phyloP scores from a whole-genome alignment of 257 asterid genomes.

The Salvia hispanica region DNA sequence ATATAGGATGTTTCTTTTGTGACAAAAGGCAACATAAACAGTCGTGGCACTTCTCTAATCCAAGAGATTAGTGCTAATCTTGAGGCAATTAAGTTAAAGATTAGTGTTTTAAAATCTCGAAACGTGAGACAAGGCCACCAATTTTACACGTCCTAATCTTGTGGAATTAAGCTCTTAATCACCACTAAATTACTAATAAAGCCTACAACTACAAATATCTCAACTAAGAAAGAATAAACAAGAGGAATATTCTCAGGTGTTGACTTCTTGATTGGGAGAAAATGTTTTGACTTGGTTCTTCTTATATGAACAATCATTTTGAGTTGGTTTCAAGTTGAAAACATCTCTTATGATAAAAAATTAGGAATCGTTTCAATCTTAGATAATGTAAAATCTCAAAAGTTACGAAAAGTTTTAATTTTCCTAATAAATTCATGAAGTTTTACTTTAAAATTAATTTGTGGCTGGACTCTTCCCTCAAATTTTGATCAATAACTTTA shows the following conservation, averaged over 20 bases:
- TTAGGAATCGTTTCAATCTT: no score
- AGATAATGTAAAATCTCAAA: no score
- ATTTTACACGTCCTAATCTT: slow-evolving; percentile 37
- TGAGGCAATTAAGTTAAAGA: slow-evolving; percentile 25
- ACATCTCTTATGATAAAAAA: no score
- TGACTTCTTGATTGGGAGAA: no score
- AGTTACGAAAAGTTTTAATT: no score
- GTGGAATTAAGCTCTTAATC: slow-evolving; percentile 30
- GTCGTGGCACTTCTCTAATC: slow-evolving; percentile 53
- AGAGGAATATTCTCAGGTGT: neutral
- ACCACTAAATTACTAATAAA: slow-evolving; percentile 11
- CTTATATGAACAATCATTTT: no score
- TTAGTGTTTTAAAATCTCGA: slow-evolving; percentile 36
- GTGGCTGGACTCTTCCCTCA: no score
- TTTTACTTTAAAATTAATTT: no score
- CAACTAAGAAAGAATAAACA: slow-evolving; percentile 2
- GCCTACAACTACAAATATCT: slow-evolving; percentile 5
- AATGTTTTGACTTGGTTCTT: no score
- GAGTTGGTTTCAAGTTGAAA: no score
- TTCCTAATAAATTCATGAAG: no score
- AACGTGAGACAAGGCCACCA: slow-evolving; percentile 31
- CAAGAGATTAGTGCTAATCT: slow-evolving; percentile 39
- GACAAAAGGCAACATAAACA: slow-evolving; percentile 19
- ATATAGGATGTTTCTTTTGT: slow-evolving; percentile 19
- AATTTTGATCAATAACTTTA: no score